phyloP scores from a whole-genome alignment of 148 eudicot species.

The Polygonum aviculare region DNA sequence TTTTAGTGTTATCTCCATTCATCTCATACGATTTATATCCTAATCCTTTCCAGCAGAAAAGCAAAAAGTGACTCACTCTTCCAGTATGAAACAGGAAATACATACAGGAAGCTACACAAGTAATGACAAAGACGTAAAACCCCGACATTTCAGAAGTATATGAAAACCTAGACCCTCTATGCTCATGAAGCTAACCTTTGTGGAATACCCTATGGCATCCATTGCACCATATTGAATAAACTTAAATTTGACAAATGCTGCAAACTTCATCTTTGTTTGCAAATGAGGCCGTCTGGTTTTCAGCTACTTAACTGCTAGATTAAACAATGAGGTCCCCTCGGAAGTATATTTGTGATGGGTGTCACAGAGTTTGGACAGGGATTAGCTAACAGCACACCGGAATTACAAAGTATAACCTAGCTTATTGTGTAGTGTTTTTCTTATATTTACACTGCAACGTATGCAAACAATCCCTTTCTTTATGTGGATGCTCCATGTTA shows the following conservation, averaged over 20 bases:
- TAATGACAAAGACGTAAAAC: not conserved
- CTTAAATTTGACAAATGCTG: slow-evolving; percentile 54
- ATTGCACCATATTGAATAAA: slow-evolving; percentile 67
- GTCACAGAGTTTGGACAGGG: not conserved
- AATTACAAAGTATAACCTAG: too few relatives aligned
- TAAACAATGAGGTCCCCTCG: slow-evolving; percentile 74
- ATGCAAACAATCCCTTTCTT: too few relatives aligned
- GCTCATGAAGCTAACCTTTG: slow-evolving; percentile 29
- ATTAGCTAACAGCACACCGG: not conserved
- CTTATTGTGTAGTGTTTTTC: too few relatives aligned
- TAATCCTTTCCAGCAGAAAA: not conserved
- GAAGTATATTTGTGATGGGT: slow-evolving; percentile 47
- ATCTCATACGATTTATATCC: not conserved
- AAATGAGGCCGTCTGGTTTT: slow-evolving; percentile 22
- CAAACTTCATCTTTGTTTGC: slow-evolving; percentile 78
- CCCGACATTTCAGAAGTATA: not conserved
- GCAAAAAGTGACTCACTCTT: not conserved
- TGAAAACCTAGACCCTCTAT: not conserved
- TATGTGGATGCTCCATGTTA: not conserved
- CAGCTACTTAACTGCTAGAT: slow-evolving; percentile 26
- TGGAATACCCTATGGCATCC: slow-evolving; percentile 86
- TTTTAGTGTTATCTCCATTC: not conserved
- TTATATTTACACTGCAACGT: too few relatives aligned
- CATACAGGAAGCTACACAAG: not conserved
- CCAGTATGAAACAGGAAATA: too few relatives aligned